phyloP scores from a whole-genome alignment of 2,329 filamentous ascomycete species.

The Monosporascus sp. region DNA sequence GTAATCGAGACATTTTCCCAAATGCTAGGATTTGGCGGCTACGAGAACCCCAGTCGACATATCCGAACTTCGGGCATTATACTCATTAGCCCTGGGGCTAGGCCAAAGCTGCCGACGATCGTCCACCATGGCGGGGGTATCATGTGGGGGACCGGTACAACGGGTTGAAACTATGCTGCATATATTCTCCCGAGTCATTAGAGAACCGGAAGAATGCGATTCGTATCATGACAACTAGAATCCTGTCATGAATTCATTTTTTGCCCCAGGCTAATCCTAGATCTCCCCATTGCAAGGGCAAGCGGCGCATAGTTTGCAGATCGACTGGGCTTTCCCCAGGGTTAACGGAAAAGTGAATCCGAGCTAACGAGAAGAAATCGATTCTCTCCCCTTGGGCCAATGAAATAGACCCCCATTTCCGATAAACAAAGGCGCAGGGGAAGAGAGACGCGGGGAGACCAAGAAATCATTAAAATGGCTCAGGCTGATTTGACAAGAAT shows the following conservation, averaged over 20 bases:
- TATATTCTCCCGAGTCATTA: background rate
- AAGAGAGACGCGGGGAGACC: no score
- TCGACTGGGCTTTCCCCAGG: background rate
- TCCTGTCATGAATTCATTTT: background rate
- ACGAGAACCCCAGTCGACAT: background rate
- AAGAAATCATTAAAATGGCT: no score
- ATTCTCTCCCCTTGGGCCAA: background rate
- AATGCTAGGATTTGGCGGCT: background rate
- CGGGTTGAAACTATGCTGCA: background rate
- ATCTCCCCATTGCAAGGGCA: background rate
- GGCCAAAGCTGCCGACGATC: background rate
- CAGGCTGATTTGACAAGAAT: no score
- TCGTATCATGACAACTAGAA: background rate
- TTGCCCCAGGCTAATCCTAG: background rate
- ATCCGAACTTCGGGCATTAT: background rate
- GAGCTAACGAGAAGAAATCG: background rate
- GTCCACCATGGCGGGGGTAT: background rate
- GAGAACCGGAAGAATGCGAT: background rate
- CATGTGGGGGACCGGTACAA: background rate
- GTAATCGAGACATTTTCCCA: background rate
- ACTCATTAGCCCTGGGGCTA: background rate
- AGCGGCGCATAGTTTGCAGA: background rate
- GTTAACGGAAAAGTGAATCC: background rate
- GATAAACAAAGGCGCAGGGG: background rate
- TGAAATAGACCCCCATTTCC: background rate